These are phyloP conservation scores for Ceratocystis cubensis DNA, from an alignment of 2,329 filamentous ascomycete genomes.

Conservation along the genomic window DNA sequence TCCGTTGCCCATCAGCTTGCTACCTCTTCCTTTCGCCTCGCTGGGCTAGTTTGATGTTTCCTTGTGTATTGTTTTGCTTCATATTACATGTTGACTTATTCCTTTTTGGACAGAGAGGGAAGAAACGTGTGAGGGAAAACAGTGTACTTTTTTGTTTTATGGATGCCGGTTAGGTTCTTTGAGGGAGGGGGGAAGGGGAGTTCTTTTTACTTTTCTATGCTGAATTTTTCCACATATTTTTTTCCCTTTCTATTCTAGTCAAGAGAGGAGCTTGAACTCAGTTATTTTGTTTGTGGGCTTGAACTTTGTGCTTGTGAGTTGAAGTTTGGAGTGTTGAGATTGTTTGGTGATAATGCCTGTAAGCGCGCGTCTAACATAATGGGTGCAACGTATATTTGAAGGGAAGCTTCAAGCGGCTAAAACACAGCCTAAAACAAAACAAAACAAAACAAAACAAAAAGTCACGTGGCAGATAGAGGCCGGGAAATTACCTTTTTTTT, in stretches of 20 bases:
- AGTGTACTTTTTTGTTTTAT: not conserved
- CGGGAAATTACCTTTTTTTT: not conserved
- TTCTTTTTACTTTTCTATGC: not conserved
- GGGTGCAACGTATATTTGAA: not conserved
- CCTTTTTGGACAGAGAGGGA: not conserved
- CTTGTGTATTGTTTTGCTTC: not conserved
- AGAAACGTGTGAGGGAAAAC: not conserved
- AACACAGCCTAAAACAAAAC: not conserved
- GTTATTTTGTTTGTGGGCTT: not conserved
- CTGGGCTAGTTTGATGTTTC: slow-evolving; percentile 2
- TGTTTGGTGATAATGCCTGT: not conserved
- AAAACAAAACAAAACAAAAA: not conserved
- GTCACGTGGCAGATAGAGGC: not conserved
- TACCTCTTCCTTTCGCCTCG: not conserved
- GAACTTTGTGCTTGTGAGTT: not conserved
- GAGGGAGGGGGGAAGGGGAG: not conserved
- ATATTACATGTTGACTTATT: not conserved
- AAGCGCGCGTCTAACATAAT: not conserved
- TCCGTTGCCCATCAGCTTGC: not conserved
- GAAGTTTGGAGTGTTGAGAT: not conserved
- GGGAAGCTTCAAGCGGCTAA: not conserved
- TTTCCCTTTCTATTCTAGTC: not conserved
- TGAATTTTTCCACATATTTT: not conserved
- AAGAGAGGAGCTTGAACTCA: not conserved
- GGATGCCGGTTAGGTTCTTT: not conserved